These are phyloP conservation scores for Cymodocea nodosa DNA, from an alignment of 116 monocot species.

Conservation along the genomic window DNA sequence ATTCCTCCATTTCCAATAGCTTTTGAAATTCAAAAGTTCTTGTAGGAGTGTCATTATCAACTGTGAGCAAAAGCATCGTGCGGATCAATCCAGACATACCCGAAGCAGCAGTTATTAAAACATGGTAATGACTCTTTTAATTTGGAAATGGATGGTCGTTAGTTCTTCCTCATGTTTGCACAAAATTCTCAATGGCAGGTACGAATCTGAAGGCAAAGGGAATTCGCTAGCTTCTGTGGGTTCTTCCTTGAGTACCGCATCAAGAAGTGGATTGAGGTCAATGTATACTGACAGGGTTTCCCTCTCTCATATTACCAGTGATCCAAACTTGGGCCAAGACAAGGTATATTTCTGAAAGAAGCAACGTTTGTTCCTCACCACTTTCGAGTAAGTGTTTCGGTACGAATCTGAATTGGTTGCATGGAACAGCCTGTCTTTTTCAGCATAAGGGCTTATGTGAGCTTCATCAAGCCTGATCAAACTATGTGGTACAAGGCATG, in stretches of 20 bases:
- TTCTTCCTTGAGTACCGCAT: constrained; percentile 30
- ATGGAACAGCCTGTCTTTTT: constrained; percentile 72
- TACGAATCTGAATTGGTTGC: neutral
- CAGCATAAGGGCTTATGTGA: constrained; percentile 59
- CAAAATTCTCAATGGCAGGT: constrained; percentile 26
- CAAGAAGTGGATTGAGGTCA: constrained; percentile 42
- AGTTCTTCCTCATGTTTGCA: neutral
- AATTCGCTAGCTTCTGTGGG: constrained; percentile 44
- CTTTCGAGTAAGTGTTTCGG: constrained; percentile 53
- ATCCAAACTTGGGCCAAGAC: constrained; percentile 69
- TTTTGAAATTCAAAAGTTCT: neutral
- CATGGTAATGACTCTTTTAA: constrained; percentile 34
- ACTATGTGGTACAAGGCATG: constrained; percentile 97
- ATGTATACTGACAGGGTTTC: constrained; percentile 80
- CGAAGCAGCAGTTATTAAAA: constrained; percentile 57
- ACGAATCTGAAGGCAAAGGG: constrained; percentile 73
- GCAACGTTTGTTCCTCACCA: constrained; percentile 80
- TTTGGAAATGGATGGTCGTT: too few relatives aligned
- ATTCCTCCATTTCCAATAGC: neutral
- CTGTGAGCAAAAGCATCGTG: constrained; percentile 70
- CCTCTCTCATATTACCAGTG: constrained; percentile 69
- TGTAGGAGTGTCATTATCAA: constrained; percentile 69
- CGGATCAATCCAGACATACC: constrained; percentile 72
- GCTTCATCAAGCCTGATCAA: constrained; percentile 84
- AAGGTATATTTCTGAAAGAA: constrained; percentile 91